These are phyloP conservation scores for Stagonosporopsis cucurbitacearum DNA, from an alignment of 2,329 filamentous ascomycete species.

Conservation along the genomic window DNA sequence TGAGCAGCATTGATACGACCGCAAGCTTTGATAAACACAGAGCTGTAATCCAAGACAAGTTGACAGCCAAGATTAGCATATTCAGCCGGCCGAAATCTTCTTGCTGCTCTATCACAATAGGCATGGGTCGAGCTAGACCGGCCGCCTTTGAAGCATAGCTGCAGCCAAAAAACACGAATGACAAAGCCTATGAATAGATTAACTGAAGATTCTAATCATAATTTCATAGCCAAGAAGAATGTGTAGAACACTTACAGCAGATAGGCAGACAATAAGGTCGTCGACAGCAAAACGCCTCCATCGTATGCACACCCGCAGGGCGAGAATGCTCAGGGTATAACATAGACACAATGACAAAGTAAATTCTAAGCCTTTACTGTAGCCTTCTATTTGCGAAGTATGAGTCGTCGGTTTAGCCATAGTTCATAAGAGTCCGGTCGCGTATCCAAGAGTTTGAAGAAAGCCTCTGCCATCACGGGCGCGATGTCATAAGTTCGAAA, in stretches of 20 bases:
- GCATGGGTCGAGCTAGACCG: slow-evolving; percentile 13
- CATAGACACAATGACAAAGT: slow-evolving; percentile 19
- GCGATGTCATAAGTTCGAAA: too few species aligned
- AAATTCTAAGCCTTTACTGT: slow-evolving; percentile 15
- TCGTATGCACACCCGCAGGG: slow-evolving; percentile 18
- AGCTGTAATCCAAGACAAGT: slow-evolving; percentile 24
- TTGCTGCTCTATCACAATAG: not conserved
- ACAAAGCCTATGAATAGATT: not conserved
- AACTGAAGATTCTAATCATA: not conserved
- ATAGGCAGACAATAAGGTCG: slow-evolving; percentile 15
- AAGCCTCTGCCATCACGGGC: not conserved
- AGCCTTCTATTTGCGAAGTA: slow-evolving; percentile 1
- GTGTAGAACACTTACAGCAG: slow-evolving; percentile 1
- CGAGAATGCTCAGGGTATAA: slow-evolving; percentile 19
- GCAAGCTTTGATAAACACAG: slow-evolving; percentile 24
- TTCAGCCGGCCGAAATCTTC: slow-evolving; percentile 6
- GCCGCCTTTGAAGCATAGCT: slow-evolving; percentile 5
- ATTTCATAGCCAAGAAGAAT: not conserved
- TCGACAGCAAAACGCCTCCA: slow-evolving; percentile 15
- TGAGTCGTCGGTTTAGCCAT: not conserved
- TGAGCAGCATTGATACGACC: slow-evolving; percentile 20
- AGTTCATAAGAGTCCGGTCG: not conserved
- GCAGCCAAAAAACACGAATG: slow-evolving; percentile 18
- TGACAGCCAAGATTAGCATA: slow-evolving; percentile 4
- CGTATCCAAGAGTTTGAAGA: not conserved